Base-by-base conservation (phyloP, 495 filamentous ascomycete genomes). In the Penicillium ochrochloron region DNA sequence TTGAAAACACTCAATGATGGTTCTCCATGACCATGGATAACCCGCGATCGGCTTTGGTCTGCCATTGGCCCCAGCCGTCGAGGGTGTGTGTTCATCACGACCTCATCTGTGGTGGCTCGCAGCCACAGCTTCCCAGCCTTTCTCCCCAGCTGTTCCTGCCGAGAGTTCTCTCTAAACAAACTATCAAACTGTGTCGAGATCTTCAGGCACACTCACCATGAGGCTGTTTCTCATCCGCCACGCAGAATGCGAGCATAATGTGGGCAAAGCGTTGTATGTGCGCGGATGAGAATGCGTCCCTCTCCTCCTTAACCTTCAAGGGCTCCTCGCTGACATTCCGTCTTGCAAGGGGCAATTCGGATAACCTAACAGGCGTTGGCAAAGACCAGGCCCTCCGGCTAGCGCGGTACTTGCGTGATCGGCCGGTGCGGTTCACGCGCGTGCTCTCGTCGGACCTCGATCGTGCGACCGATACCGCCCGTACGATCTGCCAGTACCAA, bases 211-310 rank as follows among this genome's bases (percentile, higher is more conserved):
- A 31, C 23, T 33, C 52, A 66, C 51, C 52, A 89, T 94, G 90
- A 86, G 82, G 71, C 78, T 96, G 51, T 84, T 92, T 71, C 83
- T 96, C 57, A 86, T 93, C 67, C 85, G 92, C 61, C 92, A 96
- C 76, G 92, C 89, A 67, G 92, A 96, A 76, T 94, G 92, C 9
- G 88, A 93, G 56, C 89, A 94, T 77, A 96, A 96, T 76, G 86
- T 94, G 57, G 89, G 89, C 54, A 81, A 86, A 57, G 73, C 89
- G 59, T 91, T 90, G 91, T 94, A 83, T 62, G 87, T 53, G 31
- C 33, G 46, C 60, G 54, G 54, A 63, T 39, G 53, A 56, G 53
- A 35, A 56, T 21, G n/a, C 31, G n/a, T 37, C 44, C 42, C 42
- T 44, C 35, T 37, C 12, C 35, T 8, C 10, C n/a, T 25, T 33